A percentile compares a stretch with the other conserved stretches of the same genome.
These are phyloP conservation scores for Davidsoniella eucalypti DNA, from an alignment of 2,329 filamentous ascomycete species.

Conservation along the genomic window DNA sequence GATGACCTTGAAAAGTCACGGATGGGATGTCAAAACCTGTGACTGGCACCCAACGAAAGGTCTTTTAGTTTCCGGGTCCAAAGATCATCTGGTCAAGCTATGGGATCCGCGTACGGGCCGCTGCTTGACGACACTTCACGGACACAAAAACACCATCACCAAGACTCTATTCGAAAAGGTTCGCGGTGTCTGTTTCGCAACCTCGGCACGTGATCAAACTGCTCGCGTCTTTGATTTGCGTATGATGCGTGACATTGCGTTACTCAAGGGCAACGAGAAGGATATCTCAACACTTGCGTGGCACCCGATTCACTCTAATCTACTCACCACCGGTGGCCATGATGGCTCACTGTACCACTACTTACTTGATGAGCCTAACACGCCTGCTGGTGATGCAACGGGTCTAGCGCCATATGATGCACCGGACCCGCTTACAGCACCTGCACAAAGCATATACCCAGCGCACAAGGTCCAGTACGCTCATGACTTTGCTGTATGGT, in stretches of 20 bases:
- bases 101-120: slow-evolving; percentile 92
- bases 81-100: slow-evolving; percentile 92
- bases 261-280: slow-evolving; percentile 89
- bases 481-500: slow-evolving; percentile 94
- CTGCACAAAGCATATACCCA: slow-evolving; percentile 81
- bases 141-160: slow-evolving; percentile 93
- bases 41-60: slow-evolving; percentile 97
- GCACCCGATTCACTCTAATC: slow-evolving; percentile 81
- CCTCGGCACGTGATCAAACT: slow-evolving; percentile 82
- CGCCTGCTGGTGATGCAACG: slow-evolving; percentile 53
- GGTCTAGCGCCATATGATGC: slow-evolving; percentile 73
- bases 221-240: slow-evolving; percentile 86
- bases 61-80: slow-evolving; percentile 84
- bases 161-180: slow-evolving; percentile 81
- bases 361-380: slow-evolving; percentile 86
- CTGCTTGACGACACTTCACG: slow-evolving; percentile 84
- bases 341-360: slow-evolving; percentile 88
- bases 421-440: slow-evolving; percentile 59
- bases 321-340: slow-evolving; percentile 79
- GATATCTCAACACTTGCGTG: slow-evolving; percentile 84
- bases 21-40: slow-evolving; percentile 93
- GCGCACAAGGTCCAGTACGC: slow-evolving; percentile 76
- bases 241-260: slow-evolving; percentile 95
- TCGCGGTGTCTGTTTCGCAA: slow-evolving; percentile 71
- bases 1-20: slow-evolving; percentile 74